Conservation (phyloP, 208 protist species). For the Trypanosoma lewisi region DNA sequence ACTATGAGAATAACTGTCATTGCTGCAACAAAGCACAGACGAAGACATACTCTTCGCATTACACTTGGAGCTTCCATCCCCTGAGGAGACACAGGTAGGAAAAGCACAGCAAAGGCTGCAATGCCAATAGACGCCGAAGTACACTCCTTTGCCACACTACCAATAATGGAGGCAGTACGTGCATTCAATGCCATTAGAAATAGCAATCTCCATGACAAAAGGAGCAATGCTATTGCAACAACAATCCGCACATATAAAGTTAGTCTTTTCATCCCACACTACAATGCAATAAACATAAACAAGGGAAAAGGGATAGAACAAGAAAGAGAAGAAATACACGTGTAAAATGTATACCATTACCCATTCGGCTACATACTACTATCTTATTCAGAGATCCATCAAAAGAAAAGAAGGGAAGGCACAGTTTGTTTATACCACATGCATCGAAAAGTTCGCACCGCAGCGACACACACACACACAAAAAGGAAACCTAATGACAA, state of each 20-base stretch:
- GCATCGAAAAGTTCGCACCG: too few relatives aligned
- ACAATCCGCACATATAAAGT: neutral
- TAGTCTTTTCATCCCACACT: neutral
- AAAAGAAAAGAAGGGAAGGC: too few relatives aligned
- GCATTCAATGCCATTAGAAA: neutral
- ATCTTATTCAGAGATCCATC: too few relatives aligned
- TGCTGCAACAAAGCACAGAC: neutral
- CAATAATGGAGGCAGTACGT: neutral
- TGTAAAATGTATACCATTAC: too few relatives aligned
- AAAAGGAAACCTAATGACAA: too few relatives aligned
- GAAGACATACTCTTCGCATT: neutral
- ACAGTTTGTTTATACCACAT: too few relatives aligned
- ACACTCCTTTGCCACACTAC: neutral
- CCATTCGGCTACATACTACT: too few relatives aligned
- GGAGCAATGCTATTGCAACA: slow-evolving; percentile 1
- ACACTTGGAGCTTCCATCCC: neutral
- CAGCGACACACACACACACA: too few relatives aligned
- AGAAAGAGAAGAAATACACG: neutral
- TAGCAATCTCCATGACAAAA: slow-evolving; percentile 16
- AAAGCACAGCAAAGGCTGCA: slow-evolving; percentile 10
- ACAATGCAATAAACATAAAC: neutral
- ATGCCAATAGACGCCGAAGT: slow-evolving; percentile 12
- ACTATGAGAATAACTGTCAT: slow-evolving; percentile 3
- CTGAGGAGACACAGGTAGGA: neutral
- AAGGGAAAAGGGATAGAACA: neutral